Evolutionary conservation across 352 stramenopile genomes (phyloP).

Genomic region (Thraustotheca clavata): DNA sequence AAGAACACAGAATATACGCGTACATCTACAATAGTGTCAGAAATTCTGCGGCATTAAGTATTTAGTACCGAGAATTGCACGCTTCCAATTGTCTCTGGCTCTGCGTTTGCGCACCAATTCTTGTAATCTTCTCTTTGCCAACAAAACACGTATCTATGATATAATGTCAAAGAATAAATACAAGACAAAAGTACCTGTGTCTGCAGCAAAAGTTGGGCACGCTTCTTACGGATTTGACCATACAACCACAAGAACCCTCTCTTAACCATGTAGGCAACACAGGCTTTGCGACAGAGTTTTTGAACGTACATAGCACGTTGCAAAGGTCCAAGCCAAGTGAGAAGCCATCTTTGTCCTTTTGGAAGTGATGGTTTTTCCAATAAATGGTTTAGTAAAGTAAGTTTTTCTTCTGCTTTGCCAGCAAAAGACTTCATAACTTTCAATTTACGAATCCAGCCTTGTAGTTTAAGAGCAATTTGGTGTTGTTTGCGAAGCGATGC

Average conservation of each 20-base stretch:
- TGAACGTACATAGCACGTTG: conserved; percentile 79
- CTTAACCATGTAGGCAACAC: conserved; percentile 60
- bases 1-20: conserved; percentile 44
- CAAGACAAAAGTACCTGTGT: conserved; percentile 34
- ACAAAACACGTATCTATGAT: conserved; percentile 7
- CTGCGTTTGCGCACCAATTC: conserved; percentile 55
- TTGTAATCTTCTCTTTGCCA: conserved; percentile 49
- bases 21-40: conserved; percentile 23
- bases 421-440: conserved; percentile 73
- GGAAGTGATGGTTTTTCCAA: conserved; percentile 57
- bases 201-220: conserved; percentile 57
- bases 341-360: conserved; percentile 53
- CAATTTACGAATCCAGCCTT: conserved; percentile 47
- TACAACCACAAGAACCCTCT: conserved; percentile 74
- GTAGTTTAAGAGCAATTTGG: conserved; percentile 51
- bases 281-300: conserved; percentile 78
- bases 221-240: conserved; percentile 51
- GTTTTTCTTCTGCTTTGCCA: conserved; percentile 74
- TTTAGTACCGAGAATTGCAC: conserved; percentile 56
- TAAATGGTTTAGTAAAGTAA: conserved; percentile 69
- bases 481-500: conserved; percentile 35
- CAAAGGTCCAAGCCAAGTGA: conserved; percentile 78
- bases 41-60: conserved; percentile 20
- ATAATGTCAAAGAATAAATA: neutral
- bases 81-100: conserved; percentile 56